Percentiles rank a stretch among this genome's conserved stretches.
Evolutionary conservation across 83 land plant genomes (phyloP).

Genomic region (Thuja plicata): DNA sequence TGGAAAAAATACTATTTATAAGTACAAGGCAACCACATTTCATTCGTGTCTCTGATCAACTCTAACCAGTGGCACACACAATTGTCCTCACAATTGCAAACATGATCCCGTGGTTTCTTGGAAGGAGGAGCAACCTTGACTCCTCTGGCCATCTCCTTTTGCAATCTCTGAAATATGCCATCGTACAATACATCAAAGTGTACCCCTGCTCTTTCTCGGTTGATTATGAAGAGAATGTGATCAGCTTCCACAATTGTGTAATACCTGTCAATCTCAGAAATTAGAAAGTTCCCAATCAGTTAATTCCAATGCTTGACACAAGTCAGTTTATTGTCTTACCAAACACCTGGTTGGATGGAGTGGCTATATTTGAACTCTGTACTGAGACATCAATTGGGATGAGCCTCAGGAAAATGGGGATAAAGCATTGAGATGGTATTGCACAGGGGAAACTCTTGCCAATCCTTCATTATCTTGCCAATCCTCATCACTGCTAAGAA

Average conservation of each 20-base stretch:
- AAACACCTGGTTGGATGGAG: slow-evolving; percentile 80
- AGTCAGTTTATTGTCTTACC: slow-evolving; percentile 46
- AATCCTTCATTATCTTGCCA: slow-evolving; percentile 99
- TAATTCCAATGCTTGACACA: slow-evolving; percentile 14
- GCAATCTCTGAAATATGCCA: slow-evolving; percentile 82
- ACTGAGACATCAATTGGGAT: slow-evolving; percentile 50
- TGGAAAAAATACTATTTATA: slow-evolving; percentile 2
- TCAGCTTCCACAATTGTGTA: too few relatives aligned
- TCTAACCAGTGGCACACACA: slow-evolving; percentile 6
- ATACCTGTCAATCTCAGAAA: slow-evolving; percentile 61
- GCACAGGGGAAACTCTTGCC: too few relatives aligned
- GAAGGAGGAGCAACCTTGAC: neutral
- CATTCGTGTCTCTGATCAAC: neutral
- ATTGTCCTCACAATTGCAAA: neutral
- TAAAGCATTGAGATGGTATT: slow-evolving; percentile 94
- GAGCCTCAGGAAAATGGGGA: slow-evolving; percentile 79
- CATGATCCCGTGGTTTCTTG: neutral
- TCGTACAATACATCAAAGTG: slow-evolving; percentile 90
- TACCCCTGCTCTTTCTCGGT: slow-evolving; percentile 87
- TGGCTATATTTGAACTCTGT: slow-evolving; percentile 63
- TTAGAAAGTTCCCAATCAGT: neutral
- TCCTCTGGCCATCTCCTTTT: slow-evolving; percentile 70
- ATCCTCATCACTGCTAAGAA: too few relatives aligned
- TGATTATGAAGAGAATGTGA: slow-evolving; percentile 79
- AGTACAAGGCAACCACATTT: neutral